Base-by-base conservation (phyloP, 192 early-diverging fungal genomes). In the Entomortierella beljakovae region DNA sequence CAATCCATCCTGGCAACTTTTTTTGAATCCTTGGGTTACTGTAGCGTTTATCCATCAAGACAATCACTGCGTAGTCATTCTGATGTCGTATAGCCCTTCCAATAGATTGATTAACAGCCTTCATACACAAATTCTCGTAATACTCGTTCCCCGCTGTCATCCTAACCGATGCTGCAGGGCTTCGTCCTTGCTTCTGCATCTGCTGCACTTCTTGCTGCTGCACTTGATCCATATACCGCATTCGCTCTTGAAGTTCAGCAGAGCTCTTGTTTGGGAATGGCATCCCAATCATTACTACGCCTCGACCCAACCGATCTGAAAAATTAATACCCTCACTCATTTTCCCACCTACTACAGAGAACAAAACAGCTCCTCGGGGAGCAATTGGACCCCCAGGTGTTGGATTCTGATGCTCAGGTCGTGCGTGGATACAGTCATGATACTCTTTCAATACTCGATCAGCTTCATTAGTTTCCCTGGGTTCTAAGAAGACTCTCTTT, bases 311-410 rank as follows among this genome's bases (percentile, higher is more conserved):
- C 10, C 90, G 84, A 70, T 98, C 95, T 15, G 92, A 91, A 61
- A 98, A 97, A 53, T 94, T 94, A 72, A 97, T 98, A 0, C 96
- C 96, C 77, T 98, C 96, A 56, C 93, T 94, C 88, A 98, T 87
- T 60, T 94, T 94, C 28, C 96, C 96, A 26, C 92, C 92, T 0
- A 99, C 71, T 18, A 99, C 96, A 42, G 92, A 93, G 50, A 99
- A 85, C 51, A 99, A 80, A 5, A 99, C 80, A 0, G 94, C 93
- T 0, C 96, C 93, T 1, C 74, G 40, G 33, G 82, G 71, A 0
- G 33, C 73, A 72, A 6, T 54, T 33, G 33, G 31, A 37, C 13
- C 35, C 15, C 40, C 38, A 31, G 57, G 25, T 0, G 26, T 32
- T 37, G 64, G 64, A 25, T 32, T 5, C 4, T 60, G 56, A 32